Evolutionary conservation across 202 grass and related monocot species (phyloP).

Genomic region (Eragrostis tef): DNA sequence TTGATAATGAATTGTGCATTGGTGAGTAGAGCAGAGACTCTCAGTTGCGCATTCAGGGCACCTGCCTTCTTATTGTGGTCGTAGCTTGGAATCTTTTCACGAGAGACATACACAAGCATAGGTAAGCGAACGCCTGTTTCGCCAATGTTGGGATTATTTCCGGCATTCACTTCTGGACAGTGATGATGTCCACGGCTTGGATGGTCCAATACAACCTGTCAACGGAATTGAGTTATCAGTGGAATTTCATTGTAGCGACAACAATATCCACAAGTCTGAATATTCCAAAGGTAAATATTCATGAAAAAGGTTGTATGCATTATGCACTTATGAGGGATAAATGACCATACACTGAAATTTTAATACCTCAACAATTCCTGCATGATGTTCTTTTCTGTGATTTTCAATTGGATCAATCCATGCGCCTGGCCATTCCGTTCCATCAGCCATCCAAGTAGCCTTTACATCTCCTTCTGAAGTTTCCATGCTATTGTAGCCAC

Average conservation of each 20-base stretch:
- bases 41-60: slow-evolving; percentile 63
- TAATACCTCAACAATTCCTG: slow-evolving; percentile 74
- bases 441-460: slow-evolving; percentile 90
- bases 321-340: neutral
- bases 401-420: slow-evolving; percentile 73
- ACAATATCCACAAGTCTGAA: neutral
- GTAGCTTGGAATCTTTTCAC: slow-evolving; percentile 68
- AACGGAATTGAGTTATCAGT: slow-evolving; percentile 21
- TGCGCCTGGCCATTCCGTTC: slow-evolving; percentile 74
- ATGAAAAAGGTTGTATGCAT: neutral
- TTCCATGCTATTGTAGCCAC: slow-evolving; percentile 53
- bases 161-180: slow-evolving; percentile 24
- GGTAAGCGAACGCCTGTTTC: slow-evolving; percentile 50
- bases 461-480: slow-evolving; percentile 28
- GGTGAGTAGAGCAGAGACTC: slow-evolving; percentile 66
- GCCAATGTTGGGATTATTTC: slow-evolving; percentile 35
- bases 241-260: neutral
- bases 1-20: slow-evolving; percentile 85
- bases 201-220: slow-evolving; percentile 75
- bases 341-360: neutral
- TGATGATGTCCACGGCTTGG: slow-evolving; percentile 52
- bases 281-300: neutral
- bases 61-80: slow-evolving; percentile 90
- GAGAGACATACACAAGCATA: slow-evolving; percentile 77
- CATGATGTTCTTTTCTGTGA: slow-evolving; percentile 75